Evolutionary conservation across 805 yeast genomes (phyloP), one percentile per base, ranked within the genome.

Genomic region (Saccharomycopsis malanga): DNA sequence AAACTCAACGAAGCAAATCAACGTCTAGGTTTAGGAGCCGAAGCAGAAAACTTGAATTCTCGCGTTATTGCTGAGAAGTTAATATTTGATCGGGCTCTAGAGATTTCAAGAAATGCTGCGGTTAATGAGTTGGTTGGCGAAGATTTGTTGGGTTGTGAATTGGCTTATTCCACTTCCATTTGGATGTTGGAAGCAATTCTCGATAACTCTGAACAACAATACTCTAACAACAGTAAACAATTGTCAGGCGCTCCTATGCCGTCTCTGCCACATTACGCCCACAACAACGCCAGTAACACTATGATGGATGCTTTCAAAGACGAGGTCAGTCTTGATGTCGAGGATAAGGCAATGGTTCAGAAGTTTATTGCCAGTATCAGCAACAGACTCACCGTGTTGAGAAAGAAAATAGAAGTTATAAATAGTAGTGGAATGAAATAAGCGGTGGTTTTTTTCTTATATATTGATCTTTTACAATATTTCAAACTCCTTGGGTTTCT

Each of bases 181-280:
- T 91, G 97, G 97, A 87, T 91, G 96, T 69, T 91, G 58, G 94
- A 87, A 60, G 87, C 96, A 1, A 68, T 91, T 23, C 64, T 88
- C 45, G 91, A 83, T 50, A 63, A 66, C 30, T 68, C 64, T 25
- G 58, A 54, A 6, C 32, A 25, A 23, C 30, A 23, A 2, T 6
- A 20, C 10, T 18, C n/a, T n/a, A 12, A 21, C 14, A 21, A 21
- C 27, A 40, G n/a, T 32, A 27, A 10, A 15, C 24, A 24, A 24
- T 14, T 22, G 10, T 12, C 23, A 7, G 17, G 27, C 20, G 20
- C 48, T 27, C 24, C 22, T 35, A n/a, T 43, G 18, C n/a, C n/a
- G n/a, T n/a, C n/a, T n/a, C n/a, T n/a, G n/a, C n/a, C n/a, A n/a
- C n/a, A n/a, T n/a, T n/a, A n/a, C n/a, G n/a, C n/a, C n/a, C n/a